Evolutionary conservation across 2,329 filamentous ascomycete species (phyloP).

Genomic region (Akanthomyces uredinophilus): DNA sequence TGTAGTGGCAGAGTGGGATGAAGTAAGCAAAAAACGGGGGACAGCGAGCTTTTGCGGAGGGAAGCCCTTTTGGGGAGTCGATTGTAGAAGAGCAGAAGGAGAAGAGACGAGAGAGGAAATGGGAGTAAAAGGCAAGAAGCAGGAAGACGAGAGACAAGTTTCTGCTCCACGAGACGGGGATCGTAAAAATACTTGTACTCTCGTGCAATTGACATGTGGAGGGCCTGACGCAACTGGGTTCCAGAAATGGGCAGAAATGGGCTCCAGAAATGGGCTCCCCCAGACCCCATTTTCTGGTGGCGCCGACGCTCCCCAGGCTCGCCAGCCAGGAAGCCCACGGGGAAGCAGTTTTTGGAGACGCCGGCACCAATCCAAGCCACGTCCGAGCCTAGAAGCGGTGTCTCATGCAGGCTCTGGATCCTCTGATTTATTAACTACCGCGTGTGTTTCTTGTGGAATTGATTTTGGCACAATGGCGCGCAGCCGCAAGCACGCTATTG

Average conservation of each 20-base stretch:
- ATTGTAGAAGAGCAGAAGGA: background rate
- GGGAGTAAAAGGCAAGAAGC: constrained; percentile 3
- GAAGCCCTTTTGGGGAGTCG: background rate
- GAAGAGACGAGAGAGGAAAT: background rate
- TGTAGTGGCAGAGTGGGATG: constrained; percentile 11
- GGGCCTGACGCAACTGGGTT: constrained; percentile 11
- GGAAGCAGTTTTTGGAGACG: background rate
- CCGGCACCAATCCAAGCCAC: background rate
- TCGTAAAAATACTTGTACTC: constrained; percentile 15
- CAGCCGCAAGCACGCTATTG: constrained; percentile 2
- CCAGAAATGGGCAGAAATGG: too few species aligned
- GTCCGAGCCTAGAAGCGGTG: constrained; percentile 6
- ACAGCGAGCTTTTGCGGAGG: background rate
- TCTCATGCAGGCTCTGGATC: background rate
- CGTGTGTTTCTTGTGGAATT: too few species aligned
- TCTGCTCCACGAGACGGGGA: constrained; percentile 5
- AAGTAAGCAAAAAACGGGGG: constrained; percentile 11
- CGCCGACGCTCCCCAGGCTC: constrained; percentile 6
- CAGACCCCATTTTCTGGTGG: constrained; percentile 7
- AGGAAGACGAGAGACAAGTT: constrained; percentile 1
- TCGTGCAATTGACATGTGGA: constrained; percentile 13
- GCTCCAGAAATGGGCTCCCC: background rate
- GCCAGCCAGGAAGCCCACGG: background rate
- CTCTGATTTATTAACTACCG: background rate
- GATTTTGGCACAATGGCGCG: background rate